Evolutionary conservation across 75 land plant species (phyloP).

Genomic region (Isoetes taiwanensis): DNA sequence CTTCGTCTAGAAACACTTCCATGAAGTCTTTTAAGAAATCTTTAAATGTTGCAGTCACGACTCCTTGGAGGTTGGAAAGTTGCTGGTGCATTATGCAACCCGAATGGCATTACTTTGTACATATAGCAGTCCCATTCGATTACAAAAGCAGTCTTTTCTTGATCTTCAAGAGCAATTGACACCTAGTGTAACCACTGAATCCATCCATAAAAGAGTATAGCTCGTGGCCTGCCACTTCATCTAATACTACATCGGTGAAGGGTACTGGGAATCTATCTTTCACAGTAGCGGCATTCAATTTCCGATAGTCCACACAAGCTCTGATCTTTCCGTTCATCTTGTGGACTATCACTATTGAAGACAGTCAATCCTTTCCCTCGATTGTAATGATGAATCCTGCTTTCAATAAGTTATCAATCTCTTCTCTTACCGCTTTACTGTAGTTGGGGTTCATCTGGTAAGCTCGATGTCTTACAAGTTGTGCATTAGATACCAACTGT

Average conservation of each 20-base stretch:
- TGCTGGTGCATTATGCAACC: conserved; percentile 5
- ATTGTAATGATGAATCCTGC: neutral
- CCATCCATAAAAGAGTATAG: conserved; percentile 8
- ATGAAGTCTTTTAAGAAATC: too few species aligned
- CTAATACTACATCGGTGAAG: neutral
- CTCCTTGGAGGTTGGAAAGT: conserved; percentile 15
- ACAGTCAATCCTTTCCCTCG: neutral
- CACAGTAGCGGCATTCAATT: neutral
- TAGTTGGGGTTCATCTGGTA: too few species aligned
- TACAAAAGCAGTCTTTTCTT: conserved; percentile 9
- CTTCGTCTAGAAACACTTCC: too few species aligned
- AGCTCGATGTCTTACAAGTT: too few species aligned
- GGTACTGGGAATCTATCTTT: neutral
- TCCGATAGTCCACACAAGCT: neutral
- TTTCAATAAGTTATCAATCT: too few species aligned
- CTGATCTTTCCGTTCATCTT: conserved; percentile 6
- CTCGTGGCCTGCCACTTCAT: conserved; percentile 4
- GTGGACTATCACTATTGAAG: conserved; percentile 1
- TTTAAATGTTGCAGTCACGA: too few species aligned
- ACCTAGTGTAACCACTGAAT: conserved; percentile 8
- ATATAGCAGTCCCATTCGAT: conserved; percentile 7
- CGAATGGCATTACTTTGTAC: conserved; percentile 10
- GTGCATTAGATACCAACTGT: too few species aligned
- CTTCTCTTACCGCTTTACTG: too few species aligned
- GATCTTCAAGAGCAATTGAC: conserved; percentile 1